Base-by-base conservation (phyloP, 495 filamentous ascomycete species). In the Hypomontagnella monticulosa region DNA sequence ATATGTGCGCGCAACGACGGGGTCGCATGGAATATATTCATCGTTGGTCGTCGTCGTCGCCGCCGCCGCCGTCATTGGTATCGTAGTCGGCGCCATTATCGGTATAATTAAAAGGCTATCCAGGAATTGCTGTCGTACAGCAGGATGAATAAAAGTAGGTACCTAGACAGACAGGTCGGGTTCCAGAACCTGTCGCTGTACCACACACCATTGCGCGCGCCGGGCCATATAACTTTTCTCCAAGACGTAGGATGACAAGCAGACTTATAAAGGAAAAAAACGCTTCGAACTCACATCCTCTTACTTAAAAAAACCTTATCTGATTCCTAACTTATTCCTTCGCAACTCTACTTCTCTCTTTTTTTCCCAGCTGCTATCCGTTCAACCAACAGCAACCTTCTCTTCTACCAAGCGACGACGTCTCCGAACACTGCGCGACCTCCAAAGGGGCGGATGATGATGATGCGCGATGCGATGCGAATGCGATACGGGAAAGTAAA, bases 351-450 rank as follows among this genome's bases (percentile, higher is more conserved):
- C 30, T 50, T 47, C 20, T 58, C 48, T 16, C 37, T 61, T 58
- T 53, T 16, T 43, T 61, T 32, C 52, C 19, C 53, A 62, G 44
- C 64, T 57, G 53, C 58, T 68, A 50, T 60, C 42, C 66, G 42
- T 59, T 59, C 65, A 61, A 43, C 65, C 59, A 63, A 60, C 65
- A 46, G 54, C 65, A 55, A 60, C 59, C 65, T 59, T 63, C 65
- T 57, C 51, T 51, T 67, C 57, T 53, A 52, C 64, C 64, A 27
- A 67, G 47, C 64, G 47, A 60, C 63, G 63, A 61, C 64, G 64
- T 58, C 64, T 67, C 66, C 66, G 52, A 69, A 63, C 66, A 69
- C 65, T 59, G 34, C 64, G 41, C 65, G 57, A 63, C 66, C 66
- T 63, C 66, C 66, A 47, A 55, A 34, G 50, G 55, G 54, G 43